Percentiles rank a stretch among this genome's conserved stretches.
phyloP scores from a whole-genome alignment of 345 rosid species.

The Citrus unshiu region DNA sequence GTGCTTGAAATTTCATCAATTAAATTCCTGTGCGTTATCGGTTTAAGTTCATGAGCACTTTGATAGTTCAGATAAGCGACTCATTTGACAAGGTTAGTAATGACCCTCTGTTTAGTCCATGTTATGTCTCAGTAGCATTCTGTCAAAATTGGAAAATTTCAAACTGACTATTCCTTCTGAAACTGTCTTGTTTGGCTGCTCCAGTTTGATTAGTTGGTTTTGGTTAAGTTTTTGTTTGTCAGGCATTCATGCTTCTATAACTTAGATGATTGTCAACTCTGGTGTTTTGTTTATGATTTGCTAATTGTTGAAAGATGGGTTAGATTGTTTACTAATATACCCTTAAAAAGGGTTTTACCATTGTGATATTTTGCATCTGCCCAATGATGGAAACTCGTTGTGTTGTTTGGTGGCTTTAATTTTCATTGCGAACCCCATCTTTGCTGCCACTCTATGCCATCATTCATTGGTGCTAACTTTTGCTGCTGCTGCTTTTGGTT shows the following conservation, averaged over 20 bases:
- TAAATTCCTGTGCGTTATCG: neutral
- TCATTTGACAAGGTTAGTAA: neutral
- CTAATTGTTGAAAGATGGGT: neutral
- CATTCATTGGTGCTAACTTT: neutral
- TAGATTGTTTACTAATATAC: neutral
- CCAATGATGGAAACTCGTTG: conserved; percentile 7
- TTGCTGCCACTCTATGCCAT: conserved; percentile 6
- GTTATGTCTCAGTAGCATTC: neutral
- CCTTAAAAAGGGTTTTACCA: neutral
- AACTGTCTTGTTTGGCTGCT: neutral
- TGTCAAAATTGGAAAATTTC: neutral
- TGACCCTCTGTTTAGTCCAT: neutral
- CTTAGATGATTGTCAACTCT: neutral
- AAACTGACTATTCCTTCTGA: neutral
- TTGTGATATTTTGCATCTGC: neutral
- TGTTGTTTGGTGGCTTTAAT: neutral
- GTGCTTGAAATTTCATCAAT: neutral
- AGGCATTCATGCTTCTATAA: too few species aligned
- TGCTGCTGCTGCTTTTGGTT: neutral
- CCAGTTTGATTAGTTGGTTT: neutral
- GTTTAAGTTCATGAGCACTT: neutral
- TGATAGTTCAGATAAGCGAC: neutral
- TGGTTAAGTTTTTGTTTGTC: too few species aligned
- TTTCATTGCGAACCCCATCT: conserved; percentile 9
- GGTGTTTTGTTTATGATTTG: too few species aligned